Conservation (phyloP, 768 basidiomycete species). For the Piloderma croceum region DNA sequence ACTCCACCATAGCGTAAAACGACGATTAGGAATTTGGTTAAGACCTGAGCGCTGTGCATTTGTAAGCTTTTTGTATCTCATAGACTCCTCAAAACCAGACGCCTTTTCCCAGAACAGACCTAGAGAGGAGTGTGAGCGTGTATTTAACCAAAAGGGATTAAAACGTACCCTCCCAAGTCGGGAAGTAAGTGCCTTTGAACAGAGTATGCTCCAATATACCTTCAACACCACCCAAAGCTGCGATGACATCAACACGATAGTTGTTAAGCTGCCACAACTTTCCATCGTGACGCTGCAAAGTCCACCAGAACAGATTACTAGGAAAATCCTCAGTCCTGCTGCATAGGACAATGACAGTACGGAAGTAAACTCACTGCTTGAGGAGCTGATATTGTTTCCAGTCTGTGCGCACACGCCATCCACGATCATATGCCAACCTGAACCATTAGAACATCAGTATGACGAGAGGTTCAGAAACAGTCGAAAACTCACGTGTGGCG, state of each 20-base stretch:
- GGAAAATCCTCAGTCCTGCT: slow-evolving; percentile 2
- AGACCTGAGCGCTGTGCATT: slow-evolving; percentile 98
- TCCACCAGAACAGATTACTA: slow-evolving; percentile 99
- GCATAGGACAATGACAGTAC: not conserved
- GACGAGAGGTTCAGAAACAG: slow-evolving; percentile 1
- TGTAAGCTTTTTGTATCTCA: slow-evolving; percentile 94
- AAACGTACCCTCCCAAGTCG: slow-evolving; percentile 83
- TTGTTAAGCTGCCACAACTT: slow-evolving; percentile 97
- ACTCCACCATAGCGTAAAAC: slow-evolving; percentile 99
- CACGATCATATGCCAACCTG: slow-evolving; percentile 94
- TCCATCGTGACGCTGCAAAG: slow-evolving; percentile 92
- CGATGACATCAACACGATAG: slow-evolving; percentile 97
- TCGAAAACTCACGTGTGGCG: slow-evolving; percentile 67
- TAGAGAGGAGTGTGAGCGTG: slow-evolving; percentile 13
- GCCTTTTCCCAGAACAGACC: slow-evolving; percentile 98
- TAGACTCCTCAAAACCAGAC: slow-evolving; percentile 93
- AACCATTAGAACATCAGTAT: slow-evolving; percentile 9
- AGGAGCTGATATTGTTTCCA: slow-evolving; percentile 97
- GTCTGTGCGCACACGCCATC: slow-evolving; percentile 96
- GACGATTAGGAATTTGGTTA: slow-evolving; percentile 97
- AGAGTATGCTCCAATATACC: slow-evolving; percentile 94
- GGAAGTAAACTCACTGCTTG: slow-evolving; percentile 60
- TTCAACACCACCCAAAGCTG: slow-evolving; percentile 94
- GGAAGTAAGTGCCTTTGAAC: slow-evolving; percentile 98
- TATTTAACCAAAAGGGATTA: slow-evolving; percentile 8